phyloP scores from a whole-genome alignment of 371 early-diverging fungal genomes.

The Nematocida displodere region DNA sequence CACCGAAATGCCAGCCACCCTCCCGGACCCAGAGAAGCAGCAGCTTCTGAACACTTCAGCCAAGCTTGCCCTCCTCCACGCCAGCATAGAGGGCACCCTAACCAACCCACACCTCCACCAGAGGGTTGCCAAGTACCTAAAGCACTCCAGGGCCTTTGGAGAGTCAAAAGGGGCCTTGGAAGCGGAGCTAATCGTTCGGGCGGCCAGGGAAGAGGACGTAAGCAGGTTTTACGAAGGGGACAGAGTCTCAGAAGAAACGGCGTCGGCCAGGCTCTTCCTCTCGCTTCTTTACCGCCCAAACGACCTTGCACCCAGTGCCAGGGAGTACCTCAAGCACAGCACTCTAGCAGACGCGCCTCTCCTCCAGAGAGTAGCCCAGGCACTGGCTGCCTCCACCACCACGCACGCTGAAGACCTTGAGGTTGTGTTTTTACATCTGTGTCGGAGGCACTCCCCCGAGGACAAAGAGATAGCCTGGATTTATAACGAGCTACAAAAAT shows the following conservation, averaged over 20 bases:
- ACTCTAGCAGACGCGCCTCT: slow-evolving; percentile 13
- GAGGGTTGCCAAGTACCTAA: slow-evolving; percentile 1
- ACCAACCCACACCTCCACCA: slow-evolving; percentile 22
- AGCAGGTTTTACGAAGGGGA: slow-evolving; percentile 16
- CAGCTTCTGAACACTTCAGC: not conserved
- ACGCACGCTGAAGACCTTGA: slow-evolving; percentile 15
- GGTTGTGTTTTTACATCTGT: slow-evolving; percentile 25
- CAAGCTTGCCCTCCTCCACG: not conserved
- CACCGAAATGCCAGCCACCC: not conserved
- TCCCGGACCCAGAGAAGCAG: not conserved
- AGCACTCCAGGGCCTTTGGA: slow-evolving; percentile 1
- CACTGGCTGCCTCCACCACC: not conserved
- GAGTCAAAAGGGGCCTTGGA: slow-evolving; percentile 27
- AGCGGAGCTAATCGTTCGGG: slow-evolving; percentile 11
- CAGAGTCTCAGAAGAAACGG: slow-evolving; percentile 30
- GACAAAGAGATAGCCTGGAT: not conserved
- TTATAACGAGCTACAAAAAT: slow-evolving; percentile 27
- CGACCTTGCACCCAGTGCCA: not conserved
- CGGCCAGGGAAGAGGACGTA: slow-evolving; percentile 19
- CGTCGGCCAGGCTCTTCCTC: not conserved
- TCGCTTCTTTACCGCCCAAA: slow-evolving; percentile 1
- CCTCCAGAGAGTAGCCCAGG: not conserved
- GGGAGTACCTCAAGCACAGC: slow-evolving; percentile 20
- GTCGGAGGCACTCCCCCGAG: slow-evolving; percentile 1
- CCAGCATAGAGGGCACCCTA: not conserved